phyloP scores from a whole-genome alignment of 2,329 filamentous ascomycete species.

The Aspergillus sp. region DNA sequence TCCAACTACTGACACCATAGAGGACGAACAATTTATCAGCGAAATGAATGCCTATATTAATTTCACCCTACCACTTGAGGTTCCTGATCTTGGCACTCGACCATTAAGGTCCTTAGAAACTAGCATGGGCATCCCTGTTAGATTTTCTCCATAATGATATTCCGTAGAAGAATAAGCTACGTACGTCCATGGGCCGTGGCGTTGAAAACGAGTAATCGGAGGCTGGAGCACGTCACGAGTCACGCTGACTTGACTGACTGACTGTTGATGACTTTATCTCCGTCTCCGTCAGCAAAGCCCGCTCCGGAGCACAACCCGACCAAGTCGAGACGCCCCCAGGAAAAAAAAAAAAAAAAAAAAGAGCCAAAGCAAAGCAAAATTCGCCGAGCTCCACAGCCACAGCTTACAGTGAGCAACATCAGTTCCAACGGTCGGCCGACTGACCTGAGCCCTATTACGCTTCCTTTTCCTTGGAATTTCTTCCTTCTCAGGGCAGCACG shows the following conservation, averaged over 20 bases:
- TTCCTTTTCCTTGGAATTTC: no score
- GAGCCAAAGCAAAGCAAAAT: no score
- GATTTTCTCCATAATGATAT: background rate
- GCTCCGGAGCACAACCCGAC: background rate
- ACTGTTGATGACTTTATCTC: background rate
- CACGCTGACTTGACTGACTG: background rate
- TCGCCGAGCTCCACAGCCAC: no score
- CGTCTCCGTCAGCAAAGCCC: background rate
- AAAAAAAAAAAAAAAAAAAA: no score
- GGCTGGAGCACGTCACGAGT: constrained; percentile 3
- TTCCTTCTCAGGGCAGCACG: no score
- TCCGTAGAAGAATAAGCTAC: background rate
- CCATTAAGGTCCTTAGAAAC: background rate
- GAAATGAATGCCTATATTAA: background rate
- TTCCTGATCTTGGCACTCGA: background rate
- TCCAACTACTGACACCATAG: background rate
- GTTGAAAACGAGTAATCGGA: background rate
- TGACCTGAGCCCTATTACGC: no score
- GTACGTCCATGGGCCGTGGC: background rate
- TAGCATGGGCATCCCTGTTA: background rate
- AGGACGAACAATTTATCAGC: background rate
- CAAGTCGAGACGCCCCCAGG: no score
- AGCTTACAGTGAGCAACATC: no score
- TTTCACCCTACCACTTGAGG: background rate
- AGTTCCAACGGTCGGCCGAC: no score